Evolutionary conservation across 345 rosid genomes (phyloP).

Genomic region (Melastoma malabathricum): DNA sequence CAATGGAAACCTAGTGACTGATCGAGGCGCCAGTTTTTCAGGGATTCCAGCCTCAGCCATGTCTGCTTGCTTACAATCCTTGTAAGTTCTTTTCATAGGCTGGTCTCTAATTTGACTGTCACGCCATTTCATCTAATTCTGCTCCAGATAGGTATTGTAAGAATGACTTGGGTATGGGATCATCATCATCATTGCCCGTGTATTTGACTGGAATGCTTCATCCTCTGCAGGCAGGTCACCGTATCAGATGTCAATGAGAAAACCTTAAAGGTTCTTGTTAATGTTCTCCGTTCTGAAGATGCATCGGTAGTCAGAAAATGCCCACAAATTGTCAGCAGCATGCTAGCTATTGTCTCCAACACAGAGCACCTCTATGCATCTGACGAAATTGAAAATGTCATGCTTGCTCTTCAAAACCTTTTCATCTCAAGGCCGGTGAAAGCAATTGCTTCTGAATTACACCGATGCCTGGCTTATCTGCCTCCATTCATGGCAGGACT

Average conservation of each 20-base stretch:
- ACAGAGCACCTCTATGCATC: slow-evolving; percentile 35
- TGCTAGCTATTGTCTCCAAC: slow-evolving; percentile 38
- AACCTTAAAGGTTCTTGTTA: slow-evolving; percentile 46
- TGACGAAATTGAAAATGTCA: slow-evolving; percentile 47
- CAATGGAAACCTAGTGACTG: slow-evolving; percentile 15
- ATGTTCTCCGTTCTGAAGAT: slow-evolving; percentile 26
- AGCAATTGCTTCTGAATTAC: slow-evolving; percentile 19
- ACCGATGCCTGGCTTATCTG: slow-evolving; percentile 45
- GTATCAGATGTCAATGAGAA: slow-evolving; percentile 38
- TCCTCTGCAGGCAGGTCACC: slow-evolving; percentile 41
- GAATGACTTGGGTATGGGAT: too few species aligned
- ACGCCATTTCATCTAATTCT: too few species aligned
- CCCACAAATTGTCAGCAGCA: slow-evolving; percentile 38
- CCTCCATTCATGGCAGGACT: slow-evolving; percentile 68
- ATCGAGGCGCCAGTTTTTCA: slow-evolving; percentile 20
- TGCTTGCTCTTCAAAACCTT: slow-evolving; percentile 54
- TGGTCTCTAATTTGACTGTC: too few species aligned
- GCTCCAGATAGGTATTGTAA: too few species aligned
- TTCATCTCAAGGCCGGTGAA: slow-evolving; percentile 31
- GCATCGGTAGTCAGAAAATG: slow-evolving; percentile 15
- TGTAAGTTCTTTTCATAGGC: slow-evolving; percentile 32
- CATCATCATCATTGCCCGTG: too few species aligned
- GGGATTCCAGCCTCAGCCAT: slow-evolving; percentile 52
- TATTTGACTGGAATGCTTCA: slow-evolving; percentile 7
- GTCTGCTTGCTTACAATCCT: slow-evolving; percentile 56